Evolutionary conservation across 2,329 filamentous ascomycete species (phyloP), one percentile per base, ranked within the genome.

Genomic region (Trichoderma arundinaceum): DNA sequence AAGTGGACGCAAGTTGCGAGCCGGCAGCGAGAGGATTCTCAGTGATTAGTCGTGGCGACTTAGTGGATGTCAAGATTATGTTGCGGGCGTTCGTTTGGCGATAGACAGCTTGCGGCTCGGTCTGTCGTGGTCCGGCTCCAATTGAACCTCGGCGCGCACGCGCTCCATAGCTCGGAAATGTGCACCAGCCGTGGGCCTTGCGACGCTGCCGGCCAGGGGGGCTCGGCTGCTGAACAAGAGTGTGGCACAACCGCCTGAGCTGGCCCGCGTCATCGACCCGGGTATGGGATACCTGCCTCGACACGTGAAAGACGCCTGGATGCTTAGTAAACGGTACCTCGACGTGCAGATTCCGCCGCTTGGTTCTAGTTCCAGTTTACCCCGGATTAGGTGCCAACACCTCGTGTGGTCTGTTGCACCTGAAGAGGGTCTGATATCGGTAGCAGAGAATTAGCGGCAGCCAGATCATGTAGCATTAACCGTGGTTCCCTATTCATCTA

Each of bases 101-200:
- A 38, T 46, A 22, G n/a, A 22, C 13, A 19, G 10, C 49, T 41
- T 33, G 61, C 53, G 52, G 60, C 60, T 62, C 59, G 59, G 59
- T 62, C 48, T 62, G 48, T 53, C 46, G 48, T 62, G 51, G 52
- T 35, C 60, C 60, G 60, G 49, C 49, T 63, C 60, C 35, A 51
- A 62, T 66, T 66, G 64, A 66, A 66, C 64, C 64, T 66, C 64
- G 64, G 64, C 64, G 64, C 64, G 64, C 56, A 56, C 64, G 64
- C 64, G 64, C 64, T 64, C 51, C 33, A 57, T 49, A 39, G 12
- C 51, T 54, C 58, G 49, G 64, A 51, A 41, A 52, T 58, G 62
- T 28, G 22, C 22, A 28, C 22, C 22, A 28, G 22, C 22, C 22
- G 22, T 28, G 22, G 22, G 22, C n/a, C 39, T 33, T 62, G 44